Conservation (phyloP, 2,329 filamentous ascomycete genomes). For the Chaetomiaceae sp. region DNA sequence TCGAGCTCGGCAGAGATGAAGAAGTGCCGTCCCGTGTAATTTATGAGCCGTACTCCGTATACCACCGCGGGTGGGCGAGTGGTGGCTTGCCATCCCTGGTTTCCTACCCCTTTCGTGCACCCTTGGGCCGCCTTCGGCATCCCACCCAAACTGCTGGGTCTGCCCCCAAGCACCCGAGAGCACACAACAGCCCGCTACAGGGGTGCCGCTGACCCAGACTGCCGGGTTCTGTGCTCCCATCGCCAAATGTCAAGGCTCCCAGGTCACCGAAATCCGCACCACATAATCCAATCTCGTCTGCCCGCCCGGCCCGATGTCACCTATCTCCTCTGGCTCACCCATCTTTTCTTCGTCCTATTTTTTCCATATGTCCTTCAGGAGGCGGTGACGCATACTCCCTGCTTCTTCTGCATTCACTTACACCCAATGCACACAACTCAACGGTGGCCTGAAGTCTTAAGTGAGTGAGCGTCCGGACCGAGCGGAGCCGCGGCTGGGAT, state of each 20-base stretch:
- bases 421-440: no score
- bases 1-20: no score
- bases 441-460: no score
- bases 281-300: not conserved
- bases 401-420: no score
- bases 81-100: no score
- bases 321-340: not conserved
- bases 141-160: constrained; percentile 17
- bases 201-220: constrained; percentile 12
- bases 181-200: not conserved
- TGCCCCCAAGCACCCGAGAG: not conserved
- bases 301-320: constrained; percentile 1
- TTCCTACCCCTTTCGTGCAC: not conserved
- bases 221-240: constrained; percentile 13
- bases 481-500: not conserved
- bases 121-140: constrained; percentile 6
- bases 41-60: no score
- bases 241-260: not conserved
- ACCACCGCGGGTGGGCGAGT: no score
- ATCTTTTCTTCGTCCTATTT: not conserved
- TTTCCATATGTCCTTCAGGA: no score
- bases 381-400: no score
- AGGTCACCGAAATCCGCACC: not conserved
- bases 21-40: no score
- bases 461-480: not conserved